phyloP scores from a whole-genome alignment of 139 green algal species.

The Asterochloris erici region DNA sequence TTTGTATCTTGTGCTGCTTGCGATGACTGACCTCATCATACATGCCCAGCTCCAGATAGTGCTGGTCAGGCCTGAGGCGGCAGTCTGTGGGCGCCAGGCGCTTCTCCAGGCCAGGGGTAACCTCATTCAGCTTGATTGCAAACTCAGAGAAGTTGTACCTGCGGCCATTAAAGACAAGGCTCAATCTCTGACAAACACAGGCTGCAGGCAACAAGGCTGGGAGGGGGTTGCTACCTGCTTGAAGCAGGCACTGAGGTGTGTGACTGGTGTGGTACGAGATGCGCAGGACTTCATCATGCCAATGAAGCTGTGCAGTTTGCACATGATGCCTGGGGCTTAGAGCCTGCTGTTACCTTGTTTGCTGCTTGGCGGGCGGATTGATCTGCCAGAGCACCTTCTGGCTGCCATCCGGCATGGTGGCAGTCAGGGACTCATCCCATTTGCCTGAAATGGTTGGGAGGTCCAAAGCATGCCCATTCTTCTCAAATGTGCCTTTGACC shows the following conservation, averaged over 20 bases:
- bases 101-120: slow-evolving; percentile 51
- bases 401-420: slow-evolving; percentile 31
- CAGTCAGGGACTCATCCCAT: slow-evolving; percentile 60
- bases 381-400: slow-evolving; percentile 49
- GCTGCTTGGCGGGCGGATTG: slow-evolving; percentile 24
- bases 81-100: slow-evolving; percentile 72
- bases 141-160: slow-evolving; percentile 73
- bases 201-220: background rate
- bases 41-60: slow-evolving; percentile 50
- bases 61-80: slow-evolving; percentile 76
- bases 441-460: slow-evolving; percentile 41
- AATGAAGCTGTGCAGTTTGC: background rate
- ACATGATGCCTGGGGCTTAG: background rate
- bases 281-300: background rate
- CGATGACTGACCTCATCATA: slow-evolving; percentile 47
- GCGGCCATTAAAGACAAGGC: background rate
- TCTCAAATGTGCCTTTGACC: slow-evolving; percentile 34
- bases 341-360: too few species aligned
- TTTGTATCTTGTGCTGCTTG: background rate
- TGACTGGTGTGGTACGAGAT: too few species aligned
- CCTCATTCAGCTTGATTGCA: slow-evolving; percentile 83
- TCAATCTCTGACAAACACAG: background rate
- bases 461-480: slow-evolving; percentile 26
- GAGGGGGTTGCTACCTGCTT: background rate
- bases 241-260: background rate